Percentiles rank a stretch among this genome's conserved stretches.
Conservation (phyloP, 2,329 filamentous ascomycete species). For the Phyllosticta citrichinensis region DNA sequence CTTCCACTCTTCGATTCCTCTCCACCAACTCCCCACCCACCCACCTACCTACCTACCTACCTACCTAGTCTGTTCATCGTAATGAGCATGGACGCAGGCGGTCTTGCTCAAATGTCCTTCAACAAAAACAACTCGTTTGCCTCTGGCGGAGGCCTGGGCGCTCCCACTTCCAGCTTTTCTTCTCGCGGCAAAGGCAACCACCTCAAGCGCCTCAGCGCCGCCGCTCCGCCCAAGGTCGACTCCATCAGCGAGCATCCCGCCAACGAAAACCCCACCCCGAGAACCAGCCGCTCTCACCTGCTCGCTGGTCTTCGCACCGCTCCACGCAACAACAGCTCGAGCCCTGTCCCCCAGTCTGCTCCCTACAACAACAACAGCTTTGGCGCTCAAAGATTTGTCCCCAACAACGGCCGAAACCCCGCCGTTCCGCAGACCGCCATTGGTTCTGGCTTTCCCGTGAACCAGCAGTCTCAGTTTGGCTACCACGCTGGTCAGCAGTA, state of each 20-base stretch:
- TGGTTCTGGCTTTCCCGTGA: constrained; percentile 41
- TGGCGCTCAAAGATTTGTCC: constrained; percentile 23
- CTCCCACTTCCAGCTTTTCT: constrained; percentile 71
- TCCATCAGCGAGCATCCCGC: constrained; percentile 47
- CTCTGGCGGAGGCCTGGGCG: constrained; percentile 57
- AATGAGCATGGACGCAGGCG: constrained; percentile 80
- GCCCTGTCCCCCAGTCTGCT: constrained; percentile 52
- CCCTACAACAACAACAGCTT: constrained; percentile 46
- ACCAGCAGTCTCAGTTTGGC: constrained; percentile 33
- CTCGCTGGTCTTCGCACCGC: constrained; percentile 88
- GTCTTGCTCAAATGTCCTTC: constrained; percentile 99
- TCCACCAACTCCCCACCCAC: constrained; percentile 13
- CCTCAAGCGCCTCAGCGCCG: constrained; percentile 80
- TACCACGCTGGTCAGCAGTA: constrained; percentile 44
- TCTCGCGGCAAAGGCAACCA: constrained; percentile 76
- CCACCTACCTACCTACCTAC: constrained; percentile 22
- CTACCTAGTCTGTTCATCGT: constrained; percentile 21
- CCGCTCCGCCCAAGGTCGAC: constrained; percentile 57
- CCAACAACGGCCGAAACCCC: constrained; percentile 30
- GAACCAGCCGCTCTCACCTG: constrained; percentile 89
- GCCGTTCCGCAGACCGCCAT: constrained; percentile 49
- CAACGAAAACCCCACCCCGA: constrained; percentile 65
- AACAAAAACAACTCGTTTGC: constrained; percentile 45
- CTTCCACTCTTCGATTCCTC: constrained; percentile 26
- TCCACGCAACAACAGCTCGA: constrained; percentile 70